A percentile compares a stretch with the other conserved stretches of the same genome.
phyloP scores from a whole-genome alignment of 202 grass and related monocot species.

The Setaria viridis region DNA sequence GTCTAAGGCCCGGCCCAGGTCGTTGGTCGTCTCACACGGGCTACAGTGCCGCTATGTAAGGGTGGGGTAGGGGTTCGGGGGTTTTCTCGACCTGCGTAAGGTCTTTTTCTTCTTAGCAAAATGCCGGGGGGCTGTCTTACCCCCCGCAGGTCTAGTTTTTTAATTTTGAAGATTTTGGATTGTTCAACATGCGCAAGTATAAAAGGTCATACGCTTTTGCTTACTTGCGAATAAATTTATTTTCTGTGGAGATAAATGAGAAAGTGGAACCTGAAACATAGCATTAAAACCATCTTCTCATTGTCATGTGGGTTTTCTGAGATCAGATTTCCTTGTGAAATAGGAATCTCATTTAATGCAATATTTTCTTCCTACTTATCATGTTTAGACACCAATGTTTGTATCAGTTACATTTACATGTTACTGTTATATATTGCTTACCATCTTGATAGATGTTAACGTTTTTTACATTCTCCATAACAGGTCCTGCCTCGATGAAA shows the following conservation, averaged over 20 bases:
- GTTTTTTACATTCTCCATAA: conserved; percentile 42
- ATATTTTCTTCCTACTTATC: conserved; percentile 9
- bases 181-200: not conserved
- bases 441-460: conserved; percentile 29
- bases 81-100: too few species aligned
- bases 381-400: conserved; percentile 10
- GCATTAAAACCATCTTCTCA: not conserved
- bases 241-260: conserved; percentile 7
- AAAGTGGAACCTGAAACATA: not conserved
- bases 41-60: too few species aligned
- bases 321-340: conserved; percentile 17
- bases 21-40: too few species aligned
- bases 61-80: too few species aligned
- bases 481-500: conserved; percentile 97
- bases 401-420: conserved; percentile 28
- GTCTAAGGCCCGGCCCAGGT: too few species aligned
- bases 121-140: too few species aligned
- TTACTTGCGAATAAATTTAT: not conserved
- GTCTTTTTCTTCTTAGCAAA: too few species aligned
- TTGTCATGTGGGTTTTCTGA: conserved; percentile 11
- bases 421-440: conserved; percentile 36
- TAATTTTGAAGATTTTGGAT: conserved; percentile 22
- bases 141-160: too few species aligned
- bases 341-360: conserved; percentile 15
- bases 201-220: not conserved